Percentiles rank a stretch among this genome's conserved stretches.
Conservation (phyloP, 768 basidiomycete genomes). For the Rhodotorula graminis region DNA sequence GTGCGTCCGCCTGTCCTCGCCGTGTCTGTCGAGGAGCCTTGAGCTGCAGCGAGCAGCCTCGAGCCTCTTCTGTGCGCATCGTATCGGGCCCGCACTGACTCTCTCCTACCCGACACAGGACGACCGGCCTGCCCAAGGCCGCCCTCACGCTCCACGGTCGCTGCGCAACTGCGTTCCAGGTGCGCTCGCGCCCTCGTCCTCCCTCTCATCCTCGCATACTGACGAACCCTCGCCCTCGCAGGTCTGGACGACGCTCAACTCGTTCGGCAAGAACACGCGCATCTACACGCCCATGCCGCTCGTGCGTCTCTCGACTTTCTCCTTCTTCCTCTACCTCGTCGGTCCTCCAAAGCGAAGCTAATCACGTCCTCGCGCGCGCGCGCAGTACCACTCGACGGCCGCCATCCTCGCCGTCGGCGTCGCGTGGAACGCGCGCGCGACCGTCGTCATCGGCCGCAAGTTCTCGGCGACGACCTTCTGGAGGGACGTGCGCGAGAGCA, state of each 20-base stretch:
- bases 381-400: conserved; percentile 32
- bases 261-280: conserved; percentile 13
- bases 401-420: conserved; percentile 22
- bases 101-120: neutral
- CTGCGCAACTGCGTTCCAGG: neutral
- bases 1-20: neutral
- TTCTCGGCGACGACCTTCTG: conserved; percentile 33
- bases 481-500: conserved; percentile 26
- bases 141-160: conserved; percentile 14
- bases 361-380: no score
- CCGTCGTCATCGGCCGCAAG: conserved; percentile 36
- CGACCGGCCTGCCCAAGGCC: conserved; percentile 18
- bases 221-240: neutral
- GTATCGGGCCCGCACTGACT: no score
- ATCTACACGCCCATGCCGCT: conserved; percentile 40
- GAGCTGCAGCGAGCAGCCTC: neutral
- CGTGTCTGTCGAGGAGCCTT: no score
- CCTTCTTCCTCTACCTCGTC: no score
- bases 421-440: conserved; percentile 21
- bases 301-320: conserved; percentile 15
- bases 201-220: neutral
- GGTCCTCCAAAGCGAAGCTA: no score
- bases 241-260: conserved; percentile 24
- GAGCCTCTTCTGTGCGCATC: no score
- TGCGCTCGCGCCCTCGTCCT: neutral